Evolutionary conservation across 352 stramenopile species (phyloP).

Genomic region (Phytopythium boreale): DNA sequence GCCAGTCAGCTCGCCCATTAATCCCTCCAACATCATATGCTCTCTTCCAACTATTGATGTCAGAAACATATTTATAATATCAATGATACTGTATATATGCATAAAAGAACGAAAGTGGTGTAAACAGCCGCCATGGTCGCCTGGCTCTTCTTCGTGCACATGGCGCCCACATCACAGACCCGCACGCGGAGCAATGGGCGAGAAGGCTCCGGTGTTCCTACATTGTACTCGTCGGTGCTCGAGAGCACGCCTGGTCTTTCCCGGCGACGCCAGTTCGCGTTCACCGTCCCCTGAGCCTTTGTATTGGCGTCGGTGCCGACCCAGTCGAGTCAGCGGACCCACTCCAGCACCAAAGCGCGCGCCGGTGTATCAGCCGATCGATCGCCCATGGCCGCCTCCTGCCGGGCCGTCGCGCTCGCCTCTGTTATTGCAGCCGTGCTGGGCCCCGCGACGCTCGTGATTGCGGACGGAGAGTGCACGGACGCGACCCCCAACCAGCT

Average conservation of each 20-base stretch:
- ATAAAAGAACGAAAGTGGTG: background rate
- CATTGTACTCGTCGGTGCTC: too few relatives aligned
- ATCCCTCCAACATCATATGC: background rate
- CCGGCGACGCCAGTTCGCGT: slow-evolving; percentile 1
- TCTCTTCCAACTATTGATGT: background rate
- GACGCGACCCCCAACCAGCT: slow-evolving; percentile 1
- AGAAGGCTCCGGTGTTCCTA: too few relatives aligned
- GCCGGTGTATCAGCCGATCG: too few relatives aligned
- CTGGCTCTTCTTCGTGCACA: too few relatives aligned
- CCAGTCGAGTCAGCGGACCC: too few relatives aligned
- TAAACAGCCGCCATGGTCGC: too few relatives aligned
- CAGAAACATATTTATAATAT: too few relatives aligned
- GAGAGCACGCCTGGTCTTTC: background rate
- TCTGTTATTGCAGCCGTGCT: background rate
- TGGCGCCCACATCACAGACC: too few relatives aligned
- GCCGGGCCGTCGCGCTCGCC: background rate
- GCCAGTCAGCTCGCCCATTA: background rate
- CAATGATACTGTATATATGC: background rate
- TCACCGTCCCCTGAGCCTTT: background rate
- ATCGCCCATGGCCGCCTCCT: background rate
- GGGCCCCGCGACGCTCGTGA: background rate
- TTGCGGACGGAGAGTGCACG: background rate
- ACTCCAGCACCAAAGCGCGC: too few relatives aligned
- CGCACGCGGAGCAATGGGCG: too few relatives aligned
- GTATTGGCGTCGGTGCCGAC: too few relatives aligned